Percentiles rank a stretch among this genome's conserved stretches.
Evolutionary conservation across 768 basidiomycete species (phyloP).

Genomic region (Pholiota molesta): DNA sequence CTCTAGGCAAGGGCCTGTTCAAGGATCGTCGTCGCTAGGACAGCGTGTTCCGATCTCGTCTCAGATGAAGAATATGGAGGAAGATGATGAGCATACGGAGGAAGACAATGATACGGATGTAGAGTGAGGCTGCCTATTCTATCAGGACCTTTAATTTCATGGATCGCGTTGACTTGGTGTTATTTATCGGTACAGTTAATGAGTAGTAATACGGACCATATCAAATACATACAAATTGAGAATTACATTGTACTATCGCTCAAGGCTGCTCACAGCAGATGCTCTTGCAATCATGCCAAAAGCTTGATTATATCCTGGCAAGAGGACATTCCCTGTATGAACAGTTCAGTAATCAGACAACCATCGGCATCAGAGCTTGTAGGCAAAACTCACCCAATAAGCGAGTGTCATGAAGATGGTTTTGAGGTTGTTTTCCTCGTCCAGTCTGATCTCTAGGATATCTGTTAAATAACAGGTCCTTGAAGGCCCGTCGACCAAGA

Average conservation of each 20-base stretch:
- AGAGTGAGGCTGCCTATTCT: conserved; percentile 17
- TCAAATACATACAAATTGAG: too few species aligned
- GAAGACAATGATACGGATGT: conserved; percentile 27
- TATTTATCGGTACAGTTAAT: too few species aligned
- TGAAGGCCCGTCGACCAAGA: neutral
- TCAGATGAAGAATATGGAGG: conserved; percentile 5
- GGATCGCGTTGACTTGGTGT: too few species aligned
- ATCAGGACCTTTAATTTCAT: too few species aligned
- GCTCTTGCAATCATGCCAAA: neutral
- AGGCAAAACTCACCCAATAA: neutral
- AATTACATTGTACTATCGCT: too few species aligned
- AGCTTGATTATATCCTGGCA: neutral
- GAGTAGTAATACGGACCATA: too few species aligned
- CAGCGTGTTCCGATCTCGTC: neutral
- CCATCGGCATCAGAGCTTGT: neutral
- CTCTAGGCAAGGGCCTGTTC: neutral
- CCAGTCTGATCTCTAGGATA: neutral
- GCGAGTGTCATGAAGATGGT: neutral
- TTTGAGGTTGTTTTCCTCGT: neutral
- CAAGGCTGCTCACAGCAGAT: too few species aligned
- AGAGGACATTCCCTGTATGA: neutral
- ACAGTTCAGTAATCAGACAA: neutral
- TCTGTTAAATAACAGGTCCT: neutral
- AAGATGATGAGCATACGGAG: conserved; percentile 21
- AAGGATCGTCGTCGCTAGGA: conserved; percentile 1